Evolutionary conservation across 1,284 basidiomycete genomes (phyloP).

Genomic region (Trichosporon ovoides): DNA sequence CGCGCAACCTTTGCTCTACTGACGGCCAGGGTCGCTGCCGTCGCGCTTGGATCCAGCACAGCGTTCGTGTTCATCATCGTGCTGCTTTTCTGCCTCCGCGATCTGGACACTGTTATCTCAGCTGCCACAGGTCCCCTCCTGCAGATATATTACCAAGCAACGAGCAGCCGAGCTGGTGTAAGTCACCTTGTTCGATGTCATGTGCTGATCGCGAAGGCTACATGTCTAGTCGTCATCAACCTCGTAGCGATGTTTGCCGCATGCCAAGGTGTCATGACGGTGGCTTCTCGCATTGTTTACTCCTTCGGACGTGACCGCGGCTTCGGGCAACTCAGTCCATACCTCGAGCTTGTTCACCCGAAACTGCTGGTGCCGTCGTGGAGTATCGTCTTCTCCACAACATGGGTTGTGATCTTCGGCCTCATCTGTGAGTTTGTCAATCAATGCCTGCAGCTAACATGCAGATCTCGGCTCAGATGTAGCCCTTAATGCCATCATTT

Average conservation of each 20-base stretch:
- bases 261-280: constrained; percentile 54
- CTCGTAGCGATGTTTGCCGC: constrained; percentile 42
- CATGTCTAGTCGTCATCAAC: constrained; percentile 49
- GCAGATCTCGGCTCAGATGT: constrained; percentile 53
- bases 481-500: constrained; percentile 50
- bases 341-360: constrained; percentile 54
- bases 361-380: constrained; percentile 7
- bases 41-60: constrained; percentile 57
- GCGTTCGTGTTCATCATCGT: constrained; percentile 60
- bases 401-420: constrained; percentile 49
- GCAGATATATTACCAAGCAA: constrained; percentile 60
- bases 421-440: constrained; percentile 50
- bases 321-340: constrained; percentile 54
- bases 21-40: constrained; percentile 49
- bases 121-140: constrained; percentile 60
- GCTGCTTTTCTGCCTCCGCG: constrained; percentile 61
- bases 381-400: constrained; percentile 40
- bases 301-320: constrained; percentile 64
- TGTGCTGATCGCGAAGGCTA: constrained; percentile 9
- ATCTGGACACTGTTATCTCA: constrained; percentile 55
- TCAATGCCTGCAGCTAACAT: not conserved
- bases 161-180: constrained; percentile 55
- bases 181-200: not conserved
- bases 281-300: constrained; percentile 61
- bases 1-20: not conserved